Conservation (phyloP, 2,329 filamentous ascomycete species). For the Colletotrichum camelliae region DNA sequence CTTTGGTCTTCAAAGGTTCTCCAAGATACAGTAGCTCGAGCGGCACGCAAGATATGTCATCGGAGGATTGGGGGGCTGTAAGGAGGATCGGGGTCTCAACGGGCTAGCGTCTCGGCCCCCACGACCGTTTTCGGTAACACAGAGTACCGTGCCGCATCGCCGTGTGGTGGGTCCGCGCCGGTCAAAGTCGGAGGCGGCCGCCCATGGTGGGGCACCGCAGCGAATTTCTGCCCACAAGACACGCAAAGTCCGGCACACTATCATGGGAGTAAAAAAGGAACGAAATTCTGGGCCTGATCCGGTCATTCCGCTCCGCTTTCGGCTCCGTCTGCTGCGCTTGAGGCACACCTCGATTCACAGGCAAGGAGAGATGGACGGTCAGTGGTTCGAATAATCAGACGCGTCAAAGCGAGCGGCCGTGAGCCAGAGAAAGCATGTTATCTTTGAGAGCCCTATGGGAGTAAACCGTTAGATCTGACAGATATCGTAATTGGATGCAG, state of each 20-base stretch:
- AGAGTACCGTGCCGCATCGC: neutral
- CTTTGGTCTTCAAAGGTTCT: neutral
- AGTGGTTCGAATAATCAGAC: neutral
- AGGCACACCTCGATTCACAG: neutral
- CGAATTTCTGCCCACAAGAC: neutral
- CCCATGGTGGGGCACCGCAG: neutral
- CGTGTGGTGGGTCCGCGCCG: neutral
- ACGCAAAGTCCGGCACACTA: neutral
- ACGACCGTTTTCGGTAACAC: neutral
- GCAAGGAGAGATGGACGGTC: neutral
- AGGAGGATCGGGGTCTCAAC: neutral
- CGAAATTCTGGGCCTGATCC: neutral
- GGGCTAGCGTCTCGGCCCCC: neutral
- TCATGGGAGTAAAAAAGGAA: neutral
- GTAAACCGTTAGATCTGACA: neutral
- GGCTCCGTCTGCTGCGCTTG: neutral
- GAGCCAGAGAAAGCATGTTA: neutral
- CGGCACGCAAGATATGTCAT: neutral
- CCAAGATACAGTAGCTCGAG: neutral
- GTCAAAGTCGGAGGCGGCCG: neutral
- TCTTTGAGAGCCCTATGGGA: neutral
- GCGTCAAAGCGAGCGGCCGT: too few species aligned
- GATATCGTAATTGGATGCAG: neutral
- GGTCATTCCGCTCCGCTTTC: neutral
- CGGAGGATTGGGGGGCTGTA: neutral